Percentiles rank a stretch among this genome's conserved stretches.
These are phyloP conservation scores for Ophiocordyceps australis DNA, from an alignment of 2,329 filamentous ascomycete genomes.

Conservation along the genomic window DNA sequence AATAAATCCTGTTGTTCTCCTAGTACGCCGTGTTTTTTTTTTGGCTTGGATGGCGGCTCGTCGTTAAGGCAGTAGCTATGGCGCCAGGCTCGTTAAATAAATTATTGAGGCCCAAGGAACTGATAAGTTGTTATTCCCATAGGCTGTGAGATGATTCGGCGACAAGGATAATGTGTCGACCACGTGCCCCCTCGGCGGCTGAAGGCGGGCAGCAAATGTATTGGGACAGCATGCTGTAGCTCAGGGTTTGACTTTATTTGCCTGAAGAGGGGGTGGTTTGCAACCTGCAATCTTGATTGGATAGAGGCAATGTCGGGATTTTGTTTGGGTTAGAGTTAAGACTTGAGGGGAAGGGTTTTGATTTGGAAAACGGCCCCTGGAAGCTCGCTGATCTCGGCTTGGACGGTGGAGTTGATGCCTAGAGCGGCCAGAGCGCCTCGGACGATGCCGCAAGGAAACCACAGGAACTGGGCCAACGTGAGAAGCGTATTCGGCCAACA, in stretches of 20 bases:
- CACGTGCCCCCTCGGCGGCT: no score
- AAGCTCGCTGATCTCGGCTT: constrained; percentile 75
- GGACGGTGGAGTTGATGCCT: constrained; percentile 79
- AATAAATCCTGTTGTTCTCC: constrained; percentile 26
- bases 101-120: constrained; percentile 13
- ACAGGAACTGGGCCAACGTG: constrained; percentile 51
- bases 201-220: no score
- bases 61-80: constrained; percentile 13
- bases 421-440: constrained; percentile 82
- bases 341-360: constrained; percentile 57
- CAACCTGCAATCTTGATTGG: not conserved
- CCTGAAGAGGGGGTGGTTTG: not conserved
- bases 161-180: constrained; percentile 2
- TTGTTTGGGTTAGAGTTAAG: constrained; percentile 17
- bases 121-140: constrained; percentile 15
- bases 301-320: not conserved
- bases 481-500: no score
- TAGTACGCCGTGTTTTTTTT: no score
- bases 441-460: constrained; percentile 88
- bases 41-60: no score
- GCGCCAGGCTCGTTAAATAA: constrained; percentile 16
- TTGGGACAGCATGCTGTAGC: no score
- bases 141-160: constrained; percentile 16
- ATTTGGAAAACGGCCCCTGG: constrained; percentile 91
- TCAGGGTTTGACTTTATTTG: no score